A percentile compares a stretch with the other conserved stretches of the same genome.
These are phyloP conservation scores for Cyclaneusma minus DNA, from an alignment of 2,329 filamentous ascomycete species.

Conservation along the genomic window DNA sequence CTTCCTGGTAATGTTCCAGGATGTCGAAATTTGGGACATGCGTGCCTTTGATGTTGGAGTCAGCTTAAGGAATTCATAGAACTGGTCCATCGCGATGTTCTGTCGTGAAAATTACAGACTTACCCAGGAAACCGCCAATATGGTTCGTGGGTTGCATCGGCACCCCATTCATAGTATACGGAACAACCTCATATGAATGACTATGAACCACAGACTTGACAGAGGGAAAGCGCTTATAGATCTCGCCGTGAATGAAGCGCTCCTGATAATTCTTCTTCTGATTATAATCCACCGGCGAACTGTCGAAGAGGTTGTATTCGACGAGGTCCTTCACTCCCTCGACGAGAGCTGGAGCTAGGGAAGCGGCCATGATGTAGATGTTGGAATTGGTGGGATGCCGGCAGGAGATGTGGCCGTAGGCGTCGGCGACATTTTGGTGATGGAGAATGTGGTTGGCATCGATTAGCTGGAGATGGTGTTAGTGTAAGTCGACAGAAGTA, in stretches of 20 bases:
- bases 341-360: constrained; percentile 30
- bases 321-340: constrained; percentile 27
- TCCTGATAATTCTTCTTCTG: constrained; percentile 25
- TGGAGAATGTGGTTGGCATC: constrained; percentile 35
- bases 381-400: constrained; percentile 28
- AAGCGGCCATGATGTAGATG: constrained; percentile 31
- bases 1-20: constrained; percentile 11
- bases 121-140: constrained; percentile 27
- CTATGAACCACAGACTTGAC: constrained; percentile 27
- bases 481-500: too few species aligned
- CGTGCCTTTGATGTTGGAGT: too few species aligned
- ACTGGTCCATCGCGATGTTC: too few species aligned
- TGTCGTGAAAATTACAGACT: not conserved
- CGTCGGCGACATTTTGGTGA: constrained; percentile 32
- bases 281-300: constrained; percentile 22
- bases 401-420: constrained; percentile 37
- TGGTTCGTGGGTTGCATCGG: constrained; percentile 25
- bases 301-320: constrained; percentile 27
- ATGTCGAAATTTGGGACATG: constrained; percentile 19
- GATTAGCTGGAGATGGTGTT: too few species aligned
- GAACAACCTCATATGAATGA: constrained; percentile 26
- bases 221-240: constrained; percentile 24
- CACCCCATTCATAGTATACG: constrained; percentile 24
- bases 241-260: constrained; percentile 30
- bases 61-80: too few species aligned